Percentiles rank a stretch among this genome's conserved stretches.
phyloP scores from a whole-genome alignment of 257 asterid species.

The Knoxia roxburghii region DNA sequence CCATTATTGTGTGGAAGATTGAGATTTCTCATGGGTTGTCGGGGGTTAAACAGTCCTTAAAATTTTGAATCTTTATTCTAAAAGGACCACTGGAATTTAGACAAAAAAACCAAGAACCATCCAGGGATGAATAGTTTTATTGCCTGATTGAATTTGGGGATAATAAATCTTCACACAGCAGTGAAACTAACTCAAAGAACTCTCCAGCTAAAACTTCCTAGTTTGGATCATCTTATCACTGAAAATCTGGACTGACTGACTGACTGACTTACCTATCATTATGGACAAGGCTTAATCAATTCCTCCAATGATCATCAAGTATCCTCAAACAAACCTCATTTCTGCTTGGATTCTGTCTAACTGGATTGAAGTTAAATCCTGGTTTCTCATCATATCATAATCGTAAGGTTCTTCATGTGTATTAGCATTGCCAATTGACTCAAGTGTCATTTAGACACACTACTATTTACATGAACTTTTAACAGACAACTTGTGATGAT shows the following conservation, averaged over 20 bases:
- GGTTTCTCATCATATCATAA: not conserved
- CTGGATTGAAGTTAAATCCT: not conserved
- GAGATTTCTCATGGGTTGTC: not conserved
- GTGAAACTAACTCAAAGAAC: slow-evolving; percentile 10
- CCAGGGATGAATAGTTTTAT: not conserved
- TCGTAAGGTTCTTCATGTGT: not conserved
- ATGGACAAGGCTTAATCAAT: slow-evolving; percentile 16
- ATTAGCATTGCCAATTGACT: not conserved
- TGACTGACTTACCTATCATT: slow-evolving; percentile 21
- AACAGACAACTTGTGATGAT: not conserved
- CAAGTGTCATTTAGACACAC: not conserved
- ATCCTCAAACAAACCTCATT: too few species aligned
- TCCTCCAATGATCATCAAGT: slow-evolving; percentile 3
- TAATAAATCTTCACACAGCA: slow-evolving; percentile 11
- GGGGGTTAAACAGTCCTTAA: too few species aligned
- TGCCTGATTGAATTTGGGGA: slow-evolving; percentile 4
- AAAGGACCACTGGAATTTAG: too few species aligned
- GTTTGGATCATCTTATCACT: slow-evolving; percentile 21
- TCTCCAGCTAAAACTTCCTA: slow-evolving; percentile 3
- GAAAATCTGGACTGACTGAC: slow-evolving; percentile 20
- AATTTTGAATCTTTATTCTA: too few species aligned
- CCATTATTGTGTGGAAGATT: not conserved
- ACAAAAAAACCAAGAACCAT: not conserved
- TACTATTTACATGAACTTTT: slow-evolving; percentile 13
- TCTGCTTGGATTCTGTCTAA: too few species aligned